Conservation (phyloP, 108 stramenopile genomes). For the Nitzschia palea region DNA sequence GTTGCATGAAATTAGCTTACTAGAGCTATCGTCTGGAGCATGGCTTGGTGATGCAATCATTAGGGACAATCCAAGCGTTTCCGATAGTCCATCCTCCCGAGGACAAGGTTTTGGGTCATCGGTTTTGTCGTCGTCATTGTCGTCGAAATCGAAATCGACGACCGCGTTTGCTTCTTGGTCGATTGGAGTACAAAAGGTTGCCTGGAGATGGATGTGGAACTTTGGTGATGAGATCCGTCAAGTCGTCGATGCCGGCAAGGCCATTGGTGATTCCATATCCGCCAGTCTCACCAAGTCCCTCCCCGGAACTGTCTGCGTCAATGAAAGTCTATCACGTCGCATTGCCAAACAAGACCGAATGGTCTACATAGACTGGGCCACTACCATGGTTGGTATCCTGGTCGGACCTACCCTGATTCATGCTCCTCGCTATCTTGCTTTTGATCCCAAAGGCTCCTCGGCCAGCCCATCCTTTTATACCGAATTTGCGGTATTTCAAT, state of each 20-base stretch:
- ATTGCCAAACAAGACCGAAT: conserved; percentile 47
- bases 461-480: conserved; percentile 47
- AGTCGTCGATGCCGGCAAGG: conserved; percentile 36
- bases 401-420: conserved; percentile 31
- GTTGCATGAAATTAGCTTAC: conserved; percentile 46
- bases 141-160: conserved; percentile 21
- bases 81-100: conserved; percentile 11
- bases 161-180: conserved; percentile 64
- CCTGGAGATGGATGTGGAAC: conserved; percentile 72
- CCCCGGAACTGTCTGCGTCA: conserved; percentile 37
- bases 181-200: conserved; percentile 75
- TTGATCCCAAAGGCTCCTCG: conserved; percentile 16
- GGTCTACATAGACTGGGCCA: conserved; percentile 54
- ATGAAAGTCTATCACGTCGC: conserved; percentile 46
- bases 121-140: conserved; percentile 7
- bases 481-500: conserved; percentile 44
- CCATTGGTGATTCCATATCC: conserved; percentile 28
- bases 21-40: conserved; percentile 65
- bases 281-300: conserved; percentile 14
- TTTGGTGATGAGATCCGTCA: conserved; percentile 61
- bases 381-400: conserved; percentile 36
- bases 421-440: conserved; percentile 45
- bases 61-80: conserved; percentile 50
- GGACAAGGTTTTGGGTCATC: conserved; percentile 37
- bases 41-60: conserved; percentile 78